Evolutionary conservation across 331 rosid genomes (phyloP).

Genomic region (Dryas integrifolia): DNA sequence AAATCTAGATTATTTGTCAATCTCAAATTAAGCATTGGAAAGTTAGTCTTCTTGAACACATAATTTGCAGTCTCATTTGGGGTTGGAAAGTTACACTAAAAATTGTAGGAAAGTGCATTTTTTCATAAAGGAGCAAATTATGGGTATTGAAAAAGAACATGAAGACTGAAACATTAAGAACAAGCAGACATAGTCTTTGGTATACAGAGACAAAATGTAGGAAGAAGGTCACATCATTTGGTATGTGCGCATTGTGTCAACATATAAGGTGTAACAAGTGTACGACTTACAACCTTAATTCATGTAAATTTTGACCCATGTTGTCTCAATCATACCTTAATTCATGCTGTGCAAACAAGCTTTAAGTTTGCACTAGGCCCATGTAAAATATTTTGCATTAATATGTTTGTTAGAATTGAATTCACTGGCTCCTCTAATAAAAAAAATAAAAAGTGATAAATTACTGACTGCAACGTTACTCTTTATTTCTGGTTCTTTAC

Average conservation of each 20-base stretch:
- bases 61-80: not conserved
- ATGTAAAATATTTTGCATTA: not conserved
- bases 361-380: not conserved
- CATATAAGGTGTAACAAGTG: not conserved
- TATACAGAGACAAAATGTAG: not conserved
- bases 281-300: not conserved
- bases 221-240: not conserved
- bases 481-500: slow-evolving; percentile 27
- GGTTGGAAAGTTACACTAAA: not conserved
- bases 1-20: not conserved
- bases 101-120: not conserved
- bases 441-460: not conserved
- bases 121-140: not conserved
- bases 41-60: no score
- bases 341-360: not conserved
- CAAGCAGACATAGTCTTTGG: not conserved
- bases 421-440: not conserved
- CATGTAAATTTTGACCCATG: not conserved
- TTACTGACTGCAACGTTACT: not conserved
- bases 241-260: not conserved
- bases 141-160: not conserved
- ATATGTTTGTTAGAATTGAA: not conserved
- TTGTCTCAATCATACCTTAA: not conserved
- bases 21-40: no score
- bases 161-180: not conserved